Evolutionary conservation across 2,329 filamentous ascomycete species (phyloP).

Genomic region (Ophiostoma ulmi): DNA sequence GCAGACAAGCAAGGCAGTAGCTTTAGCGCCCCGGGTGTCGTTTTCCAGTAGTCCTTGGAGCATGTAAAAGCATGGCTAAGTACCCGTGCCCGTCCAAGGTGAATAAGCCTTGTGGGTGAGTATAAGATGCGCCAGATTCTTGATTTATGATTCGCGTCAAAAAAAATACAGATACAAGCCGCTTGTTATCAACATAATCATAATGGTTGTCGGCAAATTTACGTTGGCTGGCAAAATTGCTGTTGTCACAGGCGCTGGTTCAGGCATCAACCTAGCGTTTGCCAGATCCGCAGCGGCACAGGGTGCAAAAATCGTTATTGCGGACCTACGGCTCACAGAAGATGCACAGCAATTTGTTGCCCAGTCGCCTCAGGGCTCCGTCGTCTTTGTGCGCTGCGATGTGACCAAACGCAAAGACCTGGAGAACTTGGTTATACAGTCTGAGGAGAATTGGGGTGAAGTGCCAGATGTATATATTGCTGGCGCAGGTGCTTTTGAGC

Average conservation of each 20-base stretch:
- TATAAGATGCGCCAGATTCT: too few species aligned
- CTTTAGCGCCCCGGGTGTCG: not conserved
- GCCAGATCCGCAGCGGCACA: constrained; percentile 16
- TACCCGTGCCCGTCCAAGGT: not conserved
- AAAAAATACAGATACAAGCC: not conserved
- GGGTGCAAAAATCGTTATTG: constrained; percentile 12
- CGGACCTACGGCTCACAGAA: not conserved
- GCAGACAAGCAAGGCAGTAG: not conserved
- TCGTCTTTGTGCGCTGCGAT: not conserved
- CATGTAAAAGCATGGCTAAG: not conserved
- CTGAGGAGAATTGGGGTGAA: constrained; percentile 25
- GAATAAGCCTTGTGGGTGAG: too few species aligned
- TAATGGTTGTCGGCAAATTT: not conserved
- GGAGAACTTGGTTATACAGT: not conserved
- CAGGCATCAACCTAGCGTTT: constrained; percentile 21
- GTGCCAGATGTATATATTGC: constrained; percentile 38
- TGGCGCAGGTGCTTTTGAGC: constrained; percentile 39
- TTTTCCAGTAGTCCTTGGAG: not conserved
- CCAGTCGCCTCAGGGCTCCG: not conserved
- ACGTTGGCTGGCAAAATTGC: constrained; percentile 16
- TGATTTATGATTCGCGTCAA: too few species aligned
- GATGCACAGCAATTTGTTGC: not conserved
- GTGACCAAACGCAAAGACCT: constrained; percentile 1
- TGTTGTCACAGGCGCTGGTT: constrained; percentile 20
- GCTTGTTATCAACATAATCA: too few species aligned